Conservation (phyloP, 768 basidiomycete species). For the Xerocomellus dryophilus region DNA sequence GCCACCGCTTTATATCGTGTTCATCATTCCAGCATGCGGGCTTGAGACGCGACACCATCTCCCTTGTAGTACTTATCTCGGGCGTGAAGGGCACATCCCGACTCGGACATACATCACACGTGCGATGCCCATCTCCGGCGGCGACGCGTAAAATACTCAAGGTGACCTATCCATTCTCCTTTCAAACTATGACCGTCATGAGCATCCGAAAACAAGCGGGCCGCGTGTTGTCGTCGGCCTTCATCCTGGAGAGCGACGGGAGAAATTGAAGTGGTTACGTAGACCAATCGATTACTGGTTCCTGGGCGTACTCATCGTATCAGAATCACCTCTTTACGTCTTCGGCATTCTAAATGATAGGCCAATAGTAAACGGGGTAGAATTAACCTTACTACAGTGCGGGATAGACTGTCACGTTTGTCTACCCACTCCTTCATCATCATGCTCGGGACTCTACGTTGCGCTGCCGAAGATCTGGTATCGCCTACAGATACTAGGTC, state of each 20-base stretch:
- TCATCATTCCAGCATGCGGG: background rate
- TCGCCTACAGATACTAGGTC: conserved; percentile 86
- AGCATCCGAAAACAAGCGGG: no score
- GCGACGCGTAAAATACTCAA: background rate
- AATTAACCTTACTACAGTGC: background rate
- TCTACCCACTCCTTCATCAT: background rate
- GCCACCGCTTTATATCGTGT: background rate
- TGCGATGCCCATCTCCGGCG: background rate
- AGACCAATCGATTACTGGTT: background rate
- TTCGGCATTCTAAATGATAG: conserved; percentile 6
- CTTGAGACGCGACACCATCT: background rate
- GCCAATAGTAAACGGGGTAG: background rate
- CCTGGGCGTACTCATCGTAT: background rate
- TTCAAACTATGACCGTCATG: background rate
- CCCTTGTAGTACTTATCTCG: background rate
- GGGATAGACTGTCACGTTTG: background rate
- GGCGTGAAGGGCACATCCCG: background rate
- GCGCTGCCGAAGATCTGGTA: conserved; percentile 94
- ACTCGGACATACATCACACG: background rate
- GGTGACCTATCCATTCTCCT: background rate
- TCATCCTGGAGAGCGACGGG: conserved; percentile 10
- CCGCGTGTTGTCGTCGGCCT: conserved; percentile 2
- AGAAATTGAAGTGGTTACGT: background rate
- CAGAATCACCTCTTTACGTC: background rate
- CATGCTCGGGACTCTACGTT: conserved; percentile 41